Evolutionary conservation across 805 yeast genomes (phyloP).

Genomic region (Kazachstania bromeliacearum): DNA sequence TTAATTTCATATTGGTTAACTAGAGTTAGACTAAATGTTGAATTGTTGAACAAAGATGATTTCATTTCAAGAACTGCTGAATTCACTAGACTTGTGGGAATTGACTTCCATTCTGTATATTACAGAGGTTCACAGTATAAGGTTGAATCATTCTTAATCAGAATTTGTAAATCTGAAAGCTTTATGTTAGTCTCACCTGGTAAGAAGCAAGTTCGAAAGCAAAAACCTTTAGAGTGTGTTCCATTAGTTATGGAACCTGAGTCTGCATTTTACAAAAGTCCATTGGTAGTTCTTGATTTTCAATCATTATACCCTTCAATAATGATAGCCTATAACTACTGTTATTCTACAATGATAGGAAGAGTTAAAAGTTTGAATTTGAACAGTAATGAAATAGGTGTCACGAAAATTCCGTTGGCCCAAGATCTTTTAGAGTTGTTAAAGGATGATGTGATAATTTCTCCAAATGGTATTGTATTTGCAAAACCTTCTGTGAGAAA

Average conservation of each 20-base stretch:
- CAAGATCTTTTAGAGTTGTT: constrained; percentile 48
- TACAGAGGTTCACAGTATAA: constrained; percentile 90
- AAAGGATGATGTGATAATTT: constrained; percentile 46
- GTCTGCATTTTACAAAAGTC: constrained; percentile 76
- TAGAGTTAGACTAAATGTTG: constrained; percentile 33
- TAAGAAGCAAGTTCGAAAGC: constrained; percentile 68
- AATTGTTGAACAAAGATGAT: constrained; percentile 53
- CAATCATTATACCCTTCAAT: constrained; percentile 91
- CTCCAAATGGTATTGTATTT: constrained; percentile 86
- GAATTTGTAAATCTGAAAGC: constrained; percentile 72
- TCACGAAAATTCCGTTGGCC: constrained; percentile 39
- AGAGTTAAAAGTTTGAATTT: constrained; percentile 44
- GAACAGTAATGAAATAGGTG: constrained; percentile 44
- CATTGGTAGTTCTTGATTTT: constrained; percentile 83
- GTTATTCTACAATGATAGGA: constrained; percentile 67
- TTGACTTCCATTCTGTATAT: constrained; percentile 80
- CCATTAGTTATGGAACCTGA: constrained; percentile 92
- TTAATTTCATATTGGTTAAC: constrained; percentile 39
- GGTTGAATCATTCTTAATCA: constrained; percentile 73
- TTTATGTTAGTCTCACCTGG: constrained; percentile 69
- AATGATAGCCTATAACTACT: constrained; percentile 83
- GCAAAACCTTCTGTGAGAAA: constrained; percentile 56
- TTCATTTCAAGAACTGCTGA: constrained; percentile 64
- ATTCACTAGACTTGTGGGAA: constrained; percentile 76
- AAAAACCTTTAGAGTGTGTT: constrained; percentile 76